Evolutionary conservation across 2,329 filamentous ascomycete species (phyloP), one percentile per base, ranked within the genome.

Genomic region (Alternaria sp.): DNA sequence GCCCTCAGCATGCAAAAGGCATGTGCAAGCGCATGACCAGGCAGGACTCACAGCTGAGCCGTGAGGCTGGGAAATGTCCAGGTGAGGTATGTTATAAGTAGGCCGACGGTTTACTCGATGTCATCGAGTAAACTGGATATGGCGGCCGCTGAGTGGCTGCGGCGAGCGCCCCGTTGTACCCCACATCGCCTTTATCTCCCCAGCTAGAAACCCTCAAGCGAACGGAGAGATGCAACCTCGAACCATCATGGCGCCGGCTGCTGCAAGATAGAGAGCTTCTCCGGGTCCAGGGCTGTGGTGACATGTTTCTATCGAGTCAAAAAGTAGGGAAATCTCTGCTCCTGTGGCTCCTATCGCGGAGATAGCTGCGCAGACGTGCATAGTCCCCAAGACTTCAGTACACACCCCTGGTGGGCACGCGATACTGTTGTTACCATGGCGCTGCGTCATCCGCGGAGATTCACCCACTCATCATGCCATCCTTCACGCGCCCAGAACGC

Each of bases 231-330:
- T 66, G 62, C 57, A 51, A 62, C 57, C 49, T 60, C 59, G 57
- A 58, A 36, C 41, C 48, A 54, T 57, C 36, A 54, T 48, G 50
- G 64, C 57, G 54, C 34, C 44, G 10, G 16, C 22, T 59, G 50
- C 57, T 49, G 60, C n/a, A 44, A 67, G 71, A 74, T 74, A 74
- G 61, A 30, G 65, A 64, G 58, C 60, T 57, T 60, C 61, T 63
- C 55, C 59, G 56, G 58, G 28, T 40, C 53, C 49, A 38, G 58
- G 38, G 36, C 50, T 12, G 32, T 34, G 48, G 60, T 75, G 69
- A 75, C 72, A 65, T 67, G 61, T 70, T 74, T 64, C 62, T 64
- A 75, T 75, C 71, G 68, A 74, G 73, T 74, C 72, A 75, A 66
- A 43, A 45, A 32, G 50, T 27, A 41, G 59, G 55, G 43, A 34